Percentiles rank a stretch among this genome's conserved stretches.
Conservation (phyloP, 1,284 basidiomycete species). For the Cryptococcus hybrid region DNA sequence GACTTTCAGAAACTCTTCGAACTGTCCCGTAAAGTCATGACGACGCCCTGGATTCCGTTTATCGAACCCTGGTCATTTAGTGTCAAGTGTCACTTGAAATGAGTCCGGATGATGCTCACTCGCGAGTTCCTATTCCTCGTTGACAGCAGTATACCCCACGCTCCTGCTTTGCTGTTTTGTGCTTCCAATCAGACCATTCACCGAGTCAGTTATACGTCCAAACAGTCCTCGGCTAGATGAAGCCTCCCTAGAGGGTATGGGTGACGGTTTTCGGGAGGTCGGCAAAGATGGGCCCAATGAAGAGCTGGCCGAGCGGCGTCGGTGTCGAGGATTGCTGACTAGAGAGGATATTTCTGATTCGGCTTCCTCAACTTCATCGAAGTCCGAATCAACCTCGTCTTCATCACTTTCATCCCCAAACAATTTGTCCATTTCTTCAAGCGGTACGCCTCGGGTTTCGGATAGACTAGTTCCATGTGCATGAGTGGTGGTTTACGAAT, state of each 20-base stretch:
- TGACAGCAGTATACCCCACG: constrained; percentile 58
- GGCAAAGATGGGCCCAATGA: constrained; percentile 35
- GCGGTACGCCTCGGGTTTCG: constrained; percentile 56
- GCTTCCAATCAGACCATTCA: constrained; percentile 58
- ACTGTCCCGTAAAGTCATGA: constrained; percentile 19
- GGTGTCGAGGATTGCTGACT: constrained; percentile 33
- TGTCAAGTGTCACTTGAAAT: neutral
- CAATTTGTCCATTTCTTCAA: constrained; percentile 56
- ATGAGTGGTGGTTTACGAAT: too few species aligned
- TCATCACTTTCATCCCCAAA: constrained; percentile 43
- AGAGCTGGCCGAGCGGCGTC: constrained; percentile 31
- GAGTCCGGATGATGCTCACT: constrained; percentile 44
- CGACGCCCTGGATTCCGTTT: constrained; percentile 5
- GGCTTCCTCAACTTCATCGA: constrained; percentile 33
- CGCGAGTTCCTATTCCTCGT: constrained; percentile 65
- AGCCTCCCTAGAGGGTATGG: constrained; percentile 26
- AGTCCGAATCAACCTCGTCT: constrained; percentile 39
- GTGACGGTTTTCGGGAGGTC: constrained; percentile 32
- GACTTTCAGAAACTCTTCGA: constrained; percentile 9
- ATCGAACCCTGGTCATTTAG: constrained; percentile 18
- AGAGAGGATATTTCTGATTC: constrained; percentile 64
- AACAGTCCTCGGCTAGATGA: constrained; percentile 42
- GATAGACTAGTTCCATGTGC: constrained; percentile 38
- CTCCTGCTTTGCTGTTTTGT: constrained; percentile 35
- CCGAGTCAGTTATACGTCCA: constrained; percentile 51